Percentiles rank a stretch among this genome's conserved stretches.
phyloP scores from a whole-genome alignment of 192 early-diverging fungal genomes.

The Obelidium mucronatum region DNA sequence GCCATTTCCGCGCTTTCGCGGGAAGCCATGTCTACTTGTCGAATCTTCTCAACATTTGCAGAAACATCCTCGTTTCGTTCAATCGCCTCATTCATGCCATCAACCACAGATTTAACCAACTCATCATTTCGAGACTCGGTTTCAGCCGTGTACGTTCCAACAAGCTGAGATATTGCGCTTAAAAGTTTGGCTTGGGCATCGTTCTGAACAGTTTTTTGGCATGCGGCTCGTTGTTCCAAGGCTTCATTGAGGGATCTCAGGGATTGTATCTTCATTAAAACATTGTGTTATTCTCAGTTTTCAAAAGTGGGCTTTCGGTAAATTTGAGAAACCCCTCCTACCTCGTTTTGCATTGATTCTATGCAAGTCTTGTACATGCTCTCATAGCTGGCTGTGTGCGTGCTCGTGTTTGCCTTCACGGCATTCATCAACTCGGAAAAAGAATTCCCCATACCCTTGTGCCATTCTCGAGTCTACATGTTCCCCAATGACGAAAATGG shows the following conservation, averaged over 20 bases:
- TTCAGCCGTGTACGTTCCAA: constrained; percentile 27
- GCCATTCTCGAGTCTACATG: too few relatives aligned
- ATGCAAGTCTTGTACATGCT: constrained; percentile 9
- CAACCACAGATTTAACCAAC: constrained; percentile 7
- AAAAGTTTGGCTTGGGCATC: constrained; percentile 29
- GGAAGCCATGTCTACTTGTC: too few relatives aligned
- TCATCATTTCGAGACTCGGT: constrained; percentile 10
- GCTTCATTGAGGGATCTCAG: constrained; percentile 37
- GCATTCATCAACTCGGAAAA: neutral
- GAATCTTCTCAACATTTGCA: too few relatives aligned
- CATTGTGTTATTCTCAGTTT: too few relatives aligned
- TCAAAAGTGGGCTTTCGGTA: too few relatives aligned
- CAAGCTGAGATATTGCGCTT: constrained; percentile 35
- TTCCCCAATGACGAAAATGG: too few relatives aligned
- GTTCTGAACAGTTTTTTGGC: constrained; percentile 5
- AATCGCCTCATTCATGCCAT: too few relatives aligned
- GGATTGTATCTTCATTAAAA: too few relatives aligned
- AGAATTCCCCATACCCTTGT: neutral
- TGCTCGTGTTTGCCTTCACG: neutral
- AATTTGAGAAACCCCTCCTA: too few relatives aligned
- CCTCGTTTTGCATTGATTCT: constrained; percentile 15
- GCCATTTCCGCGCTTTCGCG: too few relatives aligned
- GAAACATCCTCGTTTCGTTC: too few relatives aligned
- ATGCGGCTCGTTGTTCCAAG: constrained; percentile 31
- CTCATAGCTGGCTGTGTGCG: neutral